phyloP scores from a whole-genome alignment of 345 rosid genomes.

The Gossypium thurberi region DNA sequence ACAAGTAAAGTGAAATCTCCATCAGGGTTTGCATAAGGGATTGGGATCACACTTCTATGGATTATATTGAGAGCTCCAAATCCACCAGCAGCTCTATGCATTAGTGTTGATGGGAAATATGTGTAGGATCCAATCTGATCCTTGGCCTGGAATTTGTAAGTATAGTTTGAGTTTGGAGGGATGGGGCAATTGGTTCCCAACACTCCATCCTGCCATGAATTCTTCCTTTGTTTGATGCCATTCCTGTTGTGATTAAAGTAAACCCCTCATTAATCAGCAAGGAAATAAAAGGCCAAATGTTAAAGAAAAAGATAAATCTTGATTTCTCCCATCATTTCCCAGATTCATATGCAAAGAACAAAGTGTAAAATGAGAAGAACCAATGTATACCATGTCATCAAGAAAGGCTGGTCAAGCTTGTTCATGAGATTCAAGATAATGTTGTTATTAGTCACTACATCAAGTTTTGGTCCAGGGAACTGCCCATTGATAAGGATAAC shows the following conservation, averaged over 20 bases:
- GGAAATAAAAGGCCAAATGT: neutral
- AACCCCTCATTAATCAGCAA: constrained; percentile 3
- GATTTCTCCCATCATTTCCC: neutral
- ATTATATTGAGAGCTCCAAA: constrained; percentile 61
- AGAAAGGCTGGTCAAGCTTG: constrained; percentile 90
- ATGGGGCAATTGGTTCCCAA: constrained; percentile 86
- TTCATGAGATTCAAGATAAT: constrained; percentile 79
- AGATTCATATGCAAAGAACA: neutral
- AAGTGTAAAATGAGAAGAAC: neutral
- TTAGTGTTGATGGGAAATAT: constrained; percentile 71
- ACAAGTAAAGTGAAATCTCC: constrained; percentile 71
- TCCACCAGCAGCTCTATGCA: constrained; percentile 92
- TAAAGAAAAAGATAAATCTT: neutral
- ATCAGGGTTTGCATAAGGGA: constrained; percentile 58
- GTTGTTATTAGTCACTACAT: constrained; percentile 29
- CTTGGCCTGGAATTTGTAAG: constrained; percentile 78
- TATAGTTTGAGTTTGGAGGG: constrained; percentile 72
- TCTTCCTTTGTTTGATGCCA: constrained; percentile 82
- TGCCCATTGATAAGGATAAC: constrained; percentile 94
- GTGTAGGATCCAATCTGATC: constrained; percentile 82
- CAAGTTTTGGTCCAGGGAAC: constrained; percentile 87
- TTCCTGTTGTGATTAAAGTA: constrained; percentile 40
- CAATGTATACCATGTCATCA: constrained; percentile 63
- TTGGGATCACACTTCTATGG: constrained; percentile 59
- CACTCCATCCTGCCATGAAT: constrained; percentile 87